Evolutionary conservation across 2,329 filamentous ascomycete genomes (phyloP).

Genomic region (Plenodomus lindquistii): DNA sequence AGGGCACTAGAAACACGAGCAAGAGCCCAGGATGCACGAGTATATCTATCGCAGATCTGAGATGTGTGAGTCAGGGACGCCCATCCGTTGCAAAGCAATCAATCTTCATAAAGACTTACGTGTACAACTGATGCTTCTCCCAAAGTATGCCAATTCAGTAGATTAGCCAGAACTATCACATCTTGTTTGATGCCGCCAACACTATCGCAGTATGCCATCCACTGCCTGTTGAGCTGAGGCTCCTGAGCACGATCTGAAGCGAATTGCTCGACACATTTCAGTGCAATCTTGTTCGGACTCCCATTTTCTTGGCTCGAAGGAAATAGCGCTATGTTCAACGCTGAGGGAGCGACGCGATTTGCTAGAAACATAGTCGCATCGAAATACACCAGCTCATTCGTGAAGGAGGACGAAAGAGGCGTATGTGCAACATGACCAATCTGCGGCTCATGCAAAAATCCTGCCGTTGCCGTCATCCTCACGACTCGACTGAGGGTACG

Average conservation of each 20-base stretch:
- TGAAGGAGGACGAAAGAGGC: slow-evolving; percentile 44
- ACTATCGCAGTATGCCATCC: slow-evolving; percentile 34
- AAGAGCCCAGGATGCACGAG: not conserved
- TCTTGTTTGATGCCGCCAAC: slow-evolving; percentile 20
- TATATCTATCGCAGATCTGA: slow-evolving; percentile 3
- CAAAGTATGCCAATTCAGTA: slow-evolving; percentile 34
- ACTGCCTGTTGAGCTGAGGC: slow-evolving; percentile 38
- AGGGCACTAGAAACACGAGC: not conserved
- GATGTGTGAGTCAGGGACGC: not conserved
- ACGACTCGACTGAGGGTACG: slow-evolving; percentile 44
- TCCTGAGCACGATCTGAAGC: slow-evolving; percentile 16
- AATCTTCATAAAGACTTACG: slow-evolving; percentile 16
- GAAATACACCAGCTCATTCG: slow-evolving; percentile 37
- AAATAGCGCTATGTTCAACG: slow-evolving; percentile 29
- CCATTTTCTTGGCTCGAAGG: slow-evolving; percentile 18
- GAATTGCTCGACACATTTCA: slow-evolving; percentile 19
- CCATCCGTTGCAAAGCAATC: not conserved
- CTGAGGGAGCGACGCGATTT: slow-evolving; percentile 39
- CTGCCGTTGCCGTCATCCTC: slow-evolving; percentile 18
- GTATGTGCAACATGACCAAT: slow-evolving; percentile 43
- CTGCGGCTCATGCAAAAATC: slow-evolving; percentile 14
- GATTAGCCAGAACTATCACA: slow-evolving; percentile 25
- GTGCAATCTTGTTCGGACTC: slow-evolving; percentile 6
- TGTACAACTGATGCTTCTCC: slow-evolving; percentile 34
- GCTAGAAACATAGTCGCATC: slow-evolving; percentile 49